Base-by-base conservation (phyloP, 2,329 filamentous ascomycete genomes). In the Chaetomium globosum region DNA sequence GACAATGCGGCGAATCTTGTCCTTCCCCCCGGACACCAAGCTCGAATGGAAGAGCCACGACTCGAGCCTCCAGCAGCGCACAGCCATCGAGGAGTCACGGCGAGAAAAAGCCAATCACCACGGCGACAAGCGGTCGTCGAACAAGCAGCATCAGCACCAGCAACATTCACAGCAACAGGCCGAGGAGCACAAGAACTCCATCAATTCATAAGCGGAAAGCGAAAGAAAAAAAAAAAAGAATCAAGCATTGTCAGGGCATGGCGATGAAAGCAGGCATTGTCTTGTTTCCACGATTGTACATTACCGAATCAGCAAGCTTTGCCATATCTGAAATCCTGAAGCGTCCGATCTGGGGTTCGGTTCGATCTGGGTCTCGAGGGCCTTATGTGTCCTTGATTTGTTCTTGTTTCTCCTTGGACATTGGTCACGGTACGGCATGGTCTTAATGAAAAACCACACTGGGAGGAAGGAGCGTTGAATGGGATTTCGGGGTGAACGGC, bases 21-120 rank as follows among this genome's bases (percentile, higher is more conserved):
- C 87, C 71, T 91, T 97, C 75, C 94, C 94, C 1, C 80, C 87
- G 53, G 94, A 97, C 76, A 98, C 95, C 46, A 91, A 90, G 74
- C 89, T 99, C 66, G 88, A 95, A 72, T 99, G 93, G 87, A 96
- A 97, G 80, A 95, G 90, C 75, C 95, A 99, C 77, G 93, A 97
- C 75, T 92, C 94, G 69, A 97, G 92, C 77, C 97, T 99, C 75
- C 90, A 92, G 71, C 93, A 97, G 80, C 87, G 93, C 71, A 91
- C 89, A 33, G 91, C 91, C 23, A 93, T 97, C 69, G 93, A 97
- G 74, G 92, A 97, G 77, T 91, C 92, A 63, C 90, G 93, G 68
- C 92, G 94, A 71, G 93, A 97, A 74, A 96, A 96, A 79, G 84
- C 81, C 21, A 77, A 78, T 64, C 82, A 85, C 63, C 74, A 77